Conservation (phyloP, 257 asterid genomes). For the Paulownia fortunei region DNA sequence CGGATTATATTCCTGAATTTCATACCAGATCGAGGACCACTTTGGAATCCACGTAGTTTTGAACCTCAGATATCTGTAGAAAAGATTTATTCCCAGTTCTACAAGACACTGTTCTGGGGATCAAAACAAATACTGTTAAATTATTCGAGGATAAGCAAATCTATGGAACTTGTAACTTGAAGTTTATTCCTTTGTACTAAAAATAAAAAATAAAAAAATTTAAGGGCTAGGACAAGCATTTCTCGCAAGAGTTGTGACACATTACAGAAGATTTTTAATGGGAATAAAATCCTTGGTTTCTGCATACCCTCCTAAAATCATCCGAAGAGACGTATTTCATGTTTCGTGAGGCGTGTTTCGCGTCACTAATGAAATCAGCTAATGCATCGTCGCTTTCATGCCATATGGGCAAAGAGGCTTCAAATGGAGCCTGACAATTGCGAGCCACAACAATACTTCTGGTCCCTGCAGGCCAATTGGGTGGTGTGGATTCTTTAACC, state of each 20-base stretch:
- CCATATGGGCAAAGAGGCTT: not conserved
- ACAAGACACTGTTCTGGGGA: no score
- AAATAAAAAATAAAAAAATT: no score
- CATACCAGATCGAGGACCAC: no score
- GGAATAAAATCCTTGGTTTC: not conserved
- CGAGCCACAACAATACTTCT: not conserved
- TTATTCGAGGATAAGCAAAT: no score
- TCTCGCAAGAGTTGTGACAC: no score
- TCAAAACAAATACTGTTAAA: no score
- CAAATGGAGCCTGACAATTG: not conserved
- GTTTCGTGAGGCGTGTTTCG: not conserved
- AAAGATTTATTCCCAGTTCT: no score
- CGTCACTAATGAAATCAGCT: not conserved
- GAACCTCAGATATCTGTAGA: no score
- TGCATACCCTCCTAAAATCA: not conserved
- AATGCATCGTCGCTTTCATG: not conserved
- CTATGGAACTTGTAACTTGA: no score
- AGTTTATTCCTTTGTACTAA: no score
- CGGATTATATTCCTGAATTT: not conserved
- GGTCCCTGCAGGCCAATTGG: slow-evolving; percentile 2
- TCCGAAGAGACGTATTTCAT: not conserved
- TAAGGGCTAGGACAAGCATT: no score
- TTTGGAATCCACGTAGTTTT: no score
- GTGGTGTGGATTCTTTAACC: slow-evolving; percentile 16
- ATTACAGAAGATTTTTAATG: not conserved